Evolutionary conservation across 352 stramenopile species (phyloP), one percentile per base, ranked within the genome.

Genomic region (Chrysophaeum taylorii): DNA sequence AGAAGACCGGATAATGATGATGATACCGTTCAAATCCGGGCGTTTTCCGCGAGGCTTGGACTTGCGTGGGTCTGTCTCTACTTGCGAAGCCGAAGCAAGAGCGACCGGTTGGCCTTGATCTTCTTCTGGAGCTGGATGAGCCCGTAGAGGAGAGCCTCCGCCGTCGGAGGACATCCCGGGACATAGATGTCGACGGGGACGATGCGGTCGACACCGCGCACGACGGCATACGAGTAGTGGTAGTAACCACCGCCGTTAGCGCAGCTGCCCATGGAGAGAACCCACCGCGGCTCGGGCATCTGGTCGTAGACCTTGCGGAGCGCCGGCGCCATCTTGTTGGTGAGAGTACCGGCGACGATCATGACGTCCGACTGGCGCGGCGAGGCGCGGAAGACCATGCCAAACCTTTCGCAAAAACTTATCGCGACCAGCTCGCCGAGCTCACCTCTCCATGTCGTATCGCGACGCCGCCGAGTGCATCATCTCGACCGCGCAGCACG

Each of bases 401-500:
- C 95, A 75, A 98, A 95, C 64, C 79, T 89, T 0, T 94, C 94
- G 75, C 95, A 92, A 76, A 97, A 98, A 16, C 98, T 89, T 89
- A 98, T 97, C 38, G 94, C 95, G 75, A 98, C 94, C 54, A 94
- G 90, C 78, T 99, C 95, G 25, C 29, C 4, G 18, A 25, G 0
- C 4, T 29, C 7, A 18, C 54, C 95, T 89, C 78, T 99, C 95
- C 77, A 98, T 94, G 81, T 99, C 94, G 78, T 98, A 99, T 29
- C 94, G 87, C 36, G 87, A 89, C 33, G 81, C 86, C 75, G 89
- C 90, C 23, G 84, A 82, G 76, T 91, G 84, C 85, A 99, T 99
- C 95, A 99, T 99, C 84, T 99, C 96, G 25, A 99, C 93, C 61
- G 95, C 95, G 77, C 96, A 99, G 81, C 96, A 99, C 9, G 96